phyloP scores from a whole-genome alignment of 148 eudicot species.

The Persicaria tinctoria region DNA sequence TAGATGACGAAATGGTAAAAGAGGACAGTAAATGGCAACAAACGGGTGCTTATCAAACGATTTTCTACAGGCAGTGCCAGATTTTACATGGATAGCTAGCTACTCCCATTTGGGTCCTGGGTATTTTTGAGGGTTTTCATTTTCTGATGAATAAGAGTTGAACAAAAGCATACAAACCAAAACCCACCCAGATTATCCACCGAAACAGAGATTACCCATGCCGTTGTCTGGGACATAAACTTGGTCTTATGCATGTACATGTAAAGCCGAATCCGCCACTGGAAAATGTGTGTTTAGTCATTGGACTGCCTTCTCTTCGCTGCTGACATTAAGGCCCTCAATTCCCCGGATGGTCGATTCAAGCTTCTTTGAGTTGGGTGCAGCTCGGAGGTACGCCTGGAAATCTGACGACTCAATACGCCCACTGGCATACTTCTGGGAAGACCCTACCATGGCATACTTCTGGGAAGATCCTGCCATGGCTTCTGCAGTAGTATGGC shows the following conservation, averaged over 20 bases:
- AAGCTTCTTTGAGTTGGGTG: slow-evolving; percentile 28
- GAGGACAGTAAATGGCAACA: background rate
- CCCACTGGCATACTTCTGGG: slow-evolving; percentile 16
- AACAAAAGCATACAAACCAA: background rate
- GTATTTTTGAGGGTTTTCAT: background rate
- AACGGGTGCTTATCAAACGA: background rate
- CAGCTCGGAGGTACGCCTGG: slow-evolving; percentile 23
- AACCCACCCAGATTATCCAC: background rate
- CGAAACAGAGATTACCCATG: background rate
- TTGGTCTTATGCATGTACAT: slow-evolving; percentile 4
- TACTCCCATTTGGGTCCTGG: background rate
- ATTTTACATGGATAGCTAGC: background rate
- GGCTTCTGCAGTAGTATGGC: background rate
- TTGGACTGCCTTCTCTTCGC: slow-evolving; percentile 21
- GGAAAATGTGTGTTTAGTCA: background rate
- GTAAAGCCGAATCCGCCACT: background rate
- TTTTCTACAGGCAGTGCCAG: background rate
- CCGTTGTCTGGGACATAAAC: background rate
- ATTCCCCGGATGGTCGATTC: slow-evolving; percentile 66
- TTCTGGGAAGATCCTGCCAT: background rate
- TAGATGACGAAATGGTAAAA: background rate
- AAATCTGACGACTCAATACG: slow-evolving; percentile 29
- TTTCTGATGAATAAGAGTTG: background rate
- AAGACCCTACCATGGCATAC: background rate
- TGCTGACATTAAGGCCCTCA: slow-evolving; percentile 58